Conservation (phyloP, 176 grass and related monocot species). For the Triticum aestivum region IWGSC_CS_RefSeq_v2.1 NC_057803.1:6593502-6594001, state of each 20-base stretch:
- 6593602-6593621: neutral
- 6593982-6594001: neutral
- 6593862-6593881: slow-evolving; percentile 14
- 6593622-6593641: slow-evolving; percentile 39
- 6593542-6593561: neutral
- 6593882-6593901: neutral
- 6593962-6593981: slow-evolving; percentile 41
- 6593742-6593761: neutral
- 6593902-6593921: slow-evolving; percentile 5
- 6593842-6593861: slow-evolving; percentile 26
- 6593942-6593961: slow-evolving; percentile 25
- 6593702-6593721: slow-evolving; percentile 32
- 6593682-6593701: neutral
- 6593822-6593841: neutral
- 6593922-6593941: slow-evolving; percentile 42
- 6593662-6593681: slow-evolving; percentile 25
- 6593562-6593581: slow-evolving; percentile 22
- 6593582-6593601: slow-evolving; percentile 3
- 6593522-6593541: neutral
- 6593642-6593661: neutral
- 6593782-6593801: neutral
- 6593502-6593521: neutral
- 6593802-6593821: no score
- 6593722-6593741: slow-evolving; percentile 29
- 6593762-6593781: slow-evolving; percentile 5